Evolutionary conservation across 108 stramenopile genomes (phyloP), one percentile per base, ranked within the genome.

Genomic region (Nitzschia sp.): DNA sequence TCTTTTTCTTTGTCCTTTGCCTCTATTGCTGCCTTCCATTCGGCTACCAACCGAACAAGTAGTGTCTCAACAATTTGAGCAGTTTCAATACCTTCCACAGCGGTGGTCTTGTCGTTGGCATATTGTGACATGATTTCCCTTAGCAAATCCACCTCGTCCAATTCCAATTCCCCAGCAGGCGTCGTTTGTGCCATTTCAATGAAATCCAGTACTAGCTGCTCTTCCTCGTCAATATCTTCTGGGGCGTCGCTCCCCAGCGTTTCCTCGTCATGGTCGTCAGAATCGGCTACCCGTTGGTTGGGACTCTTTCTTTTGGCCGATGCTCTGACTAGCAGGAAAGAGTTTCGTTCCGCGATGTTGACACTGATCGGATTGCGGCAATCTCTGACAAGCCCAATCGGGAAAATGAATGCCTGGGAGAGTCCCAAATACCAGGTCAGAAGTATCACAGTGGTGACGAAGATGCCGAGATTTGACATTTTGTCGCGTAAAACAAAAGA

Each of bases 101-200:
- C 18, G 18, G 27, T 18, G 13, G 51, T 23, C n/a, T 46, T 19
- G 26, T 61, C 70, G 4, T 32, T 36, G 23, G 65, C 54, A 56
- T 66, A 69, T 26, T 64, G 36, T 30, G 45, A 24, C 68, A 76
- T 49, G 31, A 76, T 47, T 32, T 69, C 68, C 4, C 61, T 67
- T 35, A 76, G 15, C 1, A 76, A 61, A 4, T 55, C 38, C 24
- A 66, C 54, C 24, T 76, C 68, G 23, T 61, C 61, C 2, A 30
- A 2, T n/a, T 65, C 59, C 30, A 76, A 23, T 53, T 55, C 60
- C 30, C 75, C 75, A 2, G 49, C 11, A 3, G 67, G 67, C 8
- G 75, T 76, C 47, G 68, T 60, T 24, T 34, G 61, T 11, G 61
- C 31, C 42, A 75, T 65, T 53, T 66, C 29, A 45, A 75, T 38